A percentile compares a stretch with the other conserved stretches of the same genome.
These are phyloP conservation scores for Candida vaughaniae DNA, from an alignment of 805 yeast genomes.

Conservation along the genomic window DNA sequence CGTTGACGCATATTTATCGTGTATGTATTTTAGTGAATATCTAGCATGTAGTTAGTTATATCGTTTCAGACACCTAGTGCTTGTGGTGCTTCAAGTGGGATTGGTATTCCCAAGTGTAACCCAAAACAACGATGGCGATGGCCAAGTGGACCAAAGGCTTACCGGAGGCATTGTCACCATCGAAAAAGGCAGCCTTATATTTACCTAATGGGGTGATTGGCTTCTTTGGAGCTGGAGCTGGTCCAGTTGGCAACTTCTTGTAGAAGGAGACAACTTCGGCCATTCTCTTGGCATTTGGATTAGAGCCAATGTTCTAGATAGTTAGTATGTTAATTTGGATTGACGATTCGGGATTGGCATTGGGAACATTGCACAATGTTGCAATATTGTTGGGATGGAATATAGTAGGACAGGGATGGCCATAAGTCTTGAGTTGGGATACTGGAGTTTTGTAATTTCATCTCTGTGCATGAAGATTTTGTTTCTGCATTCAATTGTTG, in stretches of 20 bases:
- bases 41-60: too few relatives aligned
- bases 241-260: constrained; percentile 93
- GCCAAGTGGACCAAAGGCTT: constrained; percentile 80
- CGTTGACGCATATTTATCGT: too few relatives aligned
- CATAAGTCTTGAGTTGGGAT: too few relatives aligned
- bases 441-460: too few relatives aligned
- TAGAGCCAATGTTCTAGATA: constrained; percentile 79
- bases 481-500: too few relatives aligned
- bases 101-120: constrained; percentile 92
- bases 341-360: too few relatives aligned
- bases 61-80: constrained; percentile 18
- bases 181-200: constrained; percentile 84
- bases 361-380: too few relatives aligned
- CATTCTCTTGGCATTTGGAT: constrained; percentile 97
- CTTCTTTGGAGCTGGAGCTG: constrained; percentile 74
- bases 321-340: constrained; percentile 20
- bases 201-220: constrained; percentile 63
- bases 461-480: too few relatives aligned
- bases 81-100: constrained; percentile 65
- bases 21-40: too few relatives aligned
- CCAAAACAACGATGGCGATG: constrained; percentile 63
- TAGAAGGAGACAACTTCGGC: constrained; percentile 92
- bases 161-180: constrained; percentile 81
- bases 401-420: neutral
- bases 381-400: neutral